phyloP scores from a whole-genome alignment of 1,284 basidiomycete species.

The Earliella scabrosa region DNA sequence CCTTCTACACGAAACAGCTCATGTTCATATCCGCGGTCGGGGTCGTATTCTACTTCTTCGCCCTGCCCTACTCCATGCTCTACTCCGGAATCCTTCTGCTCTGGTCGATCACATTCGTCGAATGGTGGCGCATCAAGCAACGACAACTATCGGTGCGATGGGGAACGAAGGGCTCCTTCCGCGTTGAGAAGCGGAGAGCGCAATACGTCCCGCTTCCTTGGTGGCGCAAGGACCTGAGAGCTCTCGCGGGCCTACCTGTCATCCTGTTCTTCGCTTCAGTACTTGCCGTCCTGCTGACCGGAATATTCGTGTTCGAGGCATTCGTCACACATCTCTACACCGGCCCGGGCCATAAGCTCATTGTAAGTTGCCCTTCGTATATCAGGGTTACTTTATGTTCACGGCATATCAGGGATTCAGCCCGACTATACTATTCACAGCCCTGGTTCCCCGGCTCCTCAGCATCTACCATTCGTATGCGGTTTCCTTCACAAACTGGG shows the following conservation, averaged over 20 bases:
- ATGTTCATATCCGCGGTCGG: slow-evolving; percentile 71
- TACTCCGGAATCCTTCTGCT: slow-evolving; percentile 79
- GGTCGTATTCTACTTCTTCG: slow-evolving; percentile 63
- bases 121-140: slow-evolving; percentile 88
- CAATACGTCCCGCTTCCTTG: slow-evolving; percentile 67
- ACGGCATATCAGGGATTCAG: slow-evolving; percentile 59
- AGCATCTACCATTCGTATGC: slow-evolving; percentile 77
- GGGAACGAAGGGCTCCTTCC: slow-evolving; percentile 77
- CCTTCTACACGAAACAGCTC: slow-evolving; percentile 81
- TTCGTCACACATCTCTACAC: slow-evolving; percentile 87
- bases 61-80: slow-evolving; percentile 73
- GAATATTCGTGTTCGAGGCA: slow-evolving; percentile 86
- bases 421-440: slow-evolving; percentile 86
- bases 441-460: slow-evolving; percentile 86
- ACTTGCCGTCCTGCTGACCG: slow-evolving; percentile 74
- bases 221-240: slow-evolving; percentile 80
- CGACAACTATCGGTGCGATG: slow-evolving; percentile 80
- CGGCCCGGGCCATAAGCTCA: slow-evolving; percentile 80
- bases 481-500: slow-evolving; percentile 81
- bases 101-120: slow-evolving; percentile 87
- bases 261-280: slow-evolving; percentile 77
- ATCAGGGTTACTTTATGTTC: background rate
- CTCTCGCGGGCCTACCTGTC: slow-evolving; percentile 79
- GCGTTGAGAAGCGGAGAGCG: slow-evolving; percentile 77
- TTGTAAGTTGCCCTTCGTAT: slow-evolving; percentile 59